Conservation (phyloP, 2,329 filamentous ascomycete genomes). For the Onygena corvina region DNA sequence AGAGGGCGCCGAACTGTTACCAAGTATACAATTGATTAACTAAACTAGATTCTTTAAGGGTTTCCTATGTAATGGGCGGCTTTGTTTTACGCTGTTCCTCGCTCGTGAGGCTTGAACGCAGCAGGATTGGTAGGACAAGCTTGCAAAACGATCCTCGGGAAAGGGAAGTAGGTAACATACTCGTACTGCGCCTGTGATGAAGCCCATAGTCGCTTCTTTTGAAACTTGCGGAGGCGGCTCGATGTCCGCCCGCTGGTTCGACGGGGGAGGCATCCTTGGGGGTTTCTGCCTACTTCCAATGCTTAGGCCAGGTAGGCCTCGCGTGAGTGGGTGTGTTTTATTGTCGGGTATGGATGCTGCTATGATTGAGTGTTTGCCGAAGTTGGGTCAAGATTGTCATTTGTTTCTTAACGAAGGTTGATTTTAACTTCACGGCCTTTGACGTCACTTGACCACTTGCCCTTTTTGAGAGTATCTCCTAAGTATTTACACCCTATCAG, state of each 20-base stretch:
- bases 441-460: no score
- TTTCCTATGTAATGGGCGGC: not conserved
- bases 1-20: conserved; percentile 35
- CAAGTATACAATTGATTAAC: no score
- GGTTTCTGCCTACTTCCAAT: not conserved
- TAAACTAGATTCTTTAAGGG: not conserved
- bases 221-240: conserved; percentile 34
- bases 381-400: no score
- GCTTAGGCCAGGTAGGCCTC: not conserved
- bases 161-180: conserved; percentile 21
- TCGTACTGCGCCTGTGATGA: conserved; percentile 33
- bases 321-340: not conserved
- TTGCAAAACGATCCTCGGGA: not conserved
- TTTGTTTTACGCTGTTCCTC: not conserved
- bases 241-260: conserved; percentile 28
- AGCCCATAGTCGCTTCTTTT: conserved; percentile 31
- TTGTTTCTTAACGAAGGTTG: no score
- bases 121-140: not conserved
- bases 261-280: conserved; percentile 31
- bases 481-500: no score
- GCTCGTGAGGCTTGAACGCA: not conserved
- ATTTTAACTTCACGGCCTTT: not conserved
- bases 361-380: not conserved
- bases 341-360: not conserved
- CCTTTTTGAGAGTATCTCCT: no score